These are phyloP conservation scores for Trichocomaceae sp. DNA, from an alignment of 2,329 filamentous ascomycete species.

Conservation along the genomic window DNA sequence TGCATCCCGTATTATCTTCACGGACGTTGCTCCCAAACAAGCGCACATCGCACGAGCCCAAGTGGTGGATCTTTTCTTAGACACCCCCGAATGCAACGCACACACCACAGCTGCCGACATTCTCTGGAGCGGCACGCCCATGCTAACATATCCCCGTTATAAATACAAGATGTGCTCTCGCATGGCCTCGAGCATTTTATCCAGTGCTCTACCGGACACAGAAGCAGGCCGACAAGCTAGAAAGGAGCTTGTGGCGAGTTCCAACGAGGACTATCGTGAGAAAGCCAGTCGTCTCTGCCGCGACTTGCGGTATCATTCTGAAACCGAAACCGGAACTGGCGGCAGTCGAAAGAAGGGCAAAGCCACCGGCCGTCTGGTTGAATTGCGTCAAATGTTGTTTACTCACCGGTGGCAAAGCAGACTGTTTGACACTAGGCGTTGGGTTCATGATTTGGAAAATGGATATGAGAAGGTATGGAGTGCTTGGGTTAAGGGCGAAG, in stretches of 20 bases:
- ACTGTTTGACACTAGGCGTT: conserved; percentile 83
- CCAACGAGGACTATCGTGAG: conserved; percentile 78
- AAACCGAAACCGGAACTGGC: conserved; percentile 21
- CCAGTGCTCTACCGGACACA: conserved; percentile 72
- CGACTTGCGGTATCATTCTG: conserved; percentile 51
- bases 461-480: conserved; percentile 86
- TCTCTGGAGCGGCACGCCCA: conserved; percentile 88
- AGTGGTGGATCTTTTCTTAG: conserved; percentile 88
- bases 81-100: conserved; percentile 96
- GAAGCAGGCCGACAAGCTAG: conserved; percentile 62
- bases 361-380: conserved; percentile 60
- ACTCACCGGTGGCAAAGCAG: conserved; percentile 77
- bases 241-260: conserved; percentile 66
- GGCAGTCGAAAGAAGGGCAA: conserved; percentile 25
- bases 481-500: conserved; percentile 75
- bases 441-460: conserved; percentile 82
- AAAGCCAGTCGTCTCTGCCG: conserved; percentile 63
- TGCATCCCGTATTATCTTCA: conserved; percentile 82
- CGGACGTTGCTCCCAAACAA: conserved; percentile 91
- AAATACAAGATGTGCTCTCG: conserved; percentile 98
- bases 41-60: conserved; percentile 88
- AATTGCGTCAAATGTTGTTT: conserved; percentile 76
- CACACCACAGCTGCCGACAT: conserved; percentile 97
- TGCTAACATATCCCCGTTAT: conserved; percentile 85
- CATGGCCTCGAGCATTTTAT: conserved; percentile 92